Conservation (phyloP, 2,329 filamentous ascomycete genomes). For the Alternaria arborescens region DNA sequence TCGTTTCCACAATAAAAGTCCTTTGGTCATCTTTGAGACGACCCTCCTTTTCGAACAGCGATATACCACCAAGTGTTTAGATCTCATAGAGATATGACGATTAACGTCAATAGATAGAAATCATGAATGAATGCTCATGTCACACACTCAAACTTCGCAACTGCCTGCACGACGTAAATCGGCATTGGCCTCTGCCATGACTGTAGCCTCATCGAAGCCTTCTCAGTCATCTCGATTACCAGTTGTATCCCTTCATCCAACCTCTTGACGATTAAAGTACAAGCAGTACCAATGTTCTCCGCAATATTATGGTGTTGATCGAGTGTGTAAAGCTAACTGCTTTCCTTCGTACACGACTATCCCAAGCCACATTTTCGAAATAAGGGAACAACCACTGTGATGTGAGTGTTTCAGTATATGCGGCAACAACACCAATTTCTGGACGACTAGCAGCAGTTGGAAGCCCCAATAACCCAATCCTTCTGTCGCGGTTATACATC, state of each 20-base stretch:
- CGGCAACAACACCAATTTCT: no score
- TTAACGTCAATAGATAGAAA: constrained; percentile 1
- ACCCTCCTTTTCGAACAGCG: constrained; percentile 2
- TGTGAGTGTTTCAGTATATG: no score
- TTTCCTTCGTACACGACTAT: no score
- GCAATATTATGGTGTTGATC: no score
- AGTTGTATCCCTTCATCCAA: background rate
- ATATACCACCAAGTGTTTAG: constrained; percentile 6
- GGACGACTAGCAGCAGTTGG: no score
- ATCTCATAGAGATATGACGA: background rate
- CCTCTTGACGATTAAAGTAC: background rate
- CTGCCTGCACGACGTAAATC: background rate
- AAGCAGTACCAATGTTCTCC: background rate
- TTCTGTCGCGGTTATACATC: no score
- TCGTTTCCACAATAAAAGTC: constrained; percentile 4
- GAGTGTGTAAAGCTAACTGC: no score
- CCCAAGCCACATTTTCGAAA: no score
- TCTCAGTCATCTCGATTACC: background rate
- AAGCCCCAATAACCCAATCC: no score
- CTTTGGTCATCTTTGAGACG: background rate
- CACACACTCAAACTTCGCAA: background rate
- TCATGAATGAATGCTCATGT: background rate
- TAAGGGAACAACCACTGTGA: no score
- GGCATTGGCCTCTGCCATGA: background rate
- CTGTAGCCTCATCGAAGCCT: background rate